phyloP scores from a whole-genome alignment of 306 rosid genomes.

The Alnus glutinosa region DNA sequence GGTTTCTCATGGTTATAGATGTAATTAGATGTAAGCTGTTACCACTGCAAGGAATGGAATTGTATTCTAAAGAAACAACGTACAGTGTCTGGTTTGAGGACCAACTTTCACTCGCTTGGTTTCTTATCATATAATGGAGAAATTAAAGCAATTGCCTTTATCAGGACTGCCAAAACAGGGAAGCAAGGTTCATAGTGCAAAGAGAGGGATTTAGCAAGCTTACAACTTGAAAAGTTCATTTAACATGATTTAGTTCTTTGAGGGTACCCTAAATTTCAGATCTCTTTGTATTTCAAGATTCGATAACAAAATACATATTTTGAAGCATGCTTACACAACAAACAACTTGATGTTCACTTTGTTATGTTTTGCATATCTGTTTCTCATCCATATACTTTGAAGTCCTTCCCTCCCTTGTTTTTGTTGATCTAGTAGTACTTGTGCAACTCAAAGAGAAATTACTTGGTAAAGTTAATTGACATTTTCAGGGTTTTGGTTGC shows the following conservation, averaged over 20 bases:
- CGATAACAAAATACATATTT: background rate
- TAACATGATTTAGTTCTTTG: conserved; percentile 13
- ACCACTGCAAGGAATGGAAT: conserved; percentile 19
- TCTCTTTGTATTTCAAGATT: conserved; percentile 4
- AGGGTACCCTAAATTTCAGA: conserved; percentile 12
- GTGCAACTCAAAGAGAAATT: background rate
- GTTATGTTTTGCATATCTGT: background rate
- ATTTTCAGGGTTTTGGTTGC: conserved; percentile 74
- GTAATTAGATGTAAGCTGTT: background rate
- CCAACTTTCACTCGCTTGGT: conserved; percentile 11
- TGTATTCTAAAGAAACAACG: background rate
- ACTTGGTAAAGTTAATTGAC: conserved; percentile 24
- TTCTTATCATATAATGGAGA: conserved; percentile 10
- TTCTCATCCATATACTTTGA: conserved; percentile 11
- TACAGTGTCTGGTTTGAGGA: conserved; percentile 1
- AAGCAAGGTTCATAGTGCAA: background rate
- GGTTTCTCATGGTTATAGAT: background rate
- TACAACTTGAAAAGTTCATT: conserved; percentile 8
- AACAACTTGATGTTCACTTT: background rate
- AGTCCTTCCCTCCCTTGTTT: background rate
- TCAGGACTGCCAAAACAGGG: background rate
- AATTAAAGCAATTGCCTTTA: conserved; percentile 3
- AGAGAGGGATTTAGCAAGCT: background rate
- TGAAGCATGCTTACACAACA: background rate
- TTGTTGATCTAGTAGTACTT: background rate